Percentiles rank a stretch among this genome's conserved stretches.
These are phyloP conservation scores for Cyberlindnera xylosilytica DNA, from an alignment of 805 yeast genomes.

Conservation along the genomic window DNA sequence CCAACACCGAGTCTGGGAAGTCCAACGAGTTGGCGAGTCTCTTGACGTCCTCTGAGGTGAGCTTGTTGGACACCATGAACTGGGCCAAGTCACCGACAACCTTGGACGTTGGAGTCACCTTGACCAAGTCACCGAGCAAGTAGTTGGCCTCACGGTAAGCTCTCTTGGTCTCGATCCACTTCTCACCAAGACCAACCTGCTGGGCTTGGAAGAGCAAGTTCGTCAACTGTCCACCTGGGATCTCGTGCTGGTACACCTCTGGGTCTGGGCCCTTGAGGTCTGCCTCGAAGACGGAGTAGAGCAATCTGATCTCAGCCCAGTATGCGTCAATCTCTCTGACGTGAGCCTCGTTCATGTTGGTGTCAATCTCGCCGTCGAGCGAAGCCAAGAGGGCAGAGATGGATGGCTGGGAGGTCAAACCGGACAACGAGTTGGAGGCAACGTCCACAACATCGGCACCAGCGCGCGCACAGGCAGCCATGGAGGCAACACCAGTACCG, in stretches of 20 bases:
- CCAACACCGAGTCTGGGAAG: constrained; percentile 98
- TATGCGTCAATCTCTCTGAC: constrained; percentile 87
- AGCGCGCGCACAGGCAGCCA: constrained; percentile 90
- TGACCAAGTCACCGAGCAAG: constrained; percentile 92
- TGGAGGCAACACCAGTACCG: constrained; percentile 97
- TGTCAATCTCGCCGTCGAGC: constrained; percentile 77
- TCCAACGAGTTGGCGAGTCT: constrained; percentile 87
- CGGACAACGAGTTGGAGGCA: constrained; percentile 96
- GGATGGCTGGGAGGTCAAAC: constrained; percentile 98
- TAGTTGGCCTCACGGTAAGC: constrained; percentile 90
- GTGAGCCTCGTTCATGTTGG: constrained; percentile 62
- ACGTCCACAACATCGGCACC: constrained; percentile 99
- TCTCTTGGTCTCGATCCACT: constrained; percentile 94
- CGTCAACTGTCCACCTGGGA: constrained; percentile 99
- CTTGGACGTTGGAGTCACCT: constrained; percentile 99
- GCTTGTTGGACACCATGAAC: constrained; percentile 95
- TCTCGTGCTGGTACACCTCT: constrained; percentile 96
- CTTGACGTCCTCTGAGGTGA: constrained; percentile 79
- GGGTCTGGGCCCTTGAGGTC: constrained; percentile 99
- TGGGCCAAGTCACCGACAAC: constrained; percentile 99
- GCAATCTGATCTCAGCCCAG: constrained; percentile 98
- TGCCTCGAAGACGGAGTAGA: constrained; percentile 96
- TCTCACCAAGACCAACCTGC: constrained; percentile 95
- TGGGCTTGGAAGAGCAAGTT: constrained; percentile 98
- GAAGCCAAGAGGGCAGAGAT: constrained; percentile 91